Evolutionary conservation across 371 early-diverging fungal species (phyloP).

Genomic region (Caulochytrium protostelioides): DNA sequence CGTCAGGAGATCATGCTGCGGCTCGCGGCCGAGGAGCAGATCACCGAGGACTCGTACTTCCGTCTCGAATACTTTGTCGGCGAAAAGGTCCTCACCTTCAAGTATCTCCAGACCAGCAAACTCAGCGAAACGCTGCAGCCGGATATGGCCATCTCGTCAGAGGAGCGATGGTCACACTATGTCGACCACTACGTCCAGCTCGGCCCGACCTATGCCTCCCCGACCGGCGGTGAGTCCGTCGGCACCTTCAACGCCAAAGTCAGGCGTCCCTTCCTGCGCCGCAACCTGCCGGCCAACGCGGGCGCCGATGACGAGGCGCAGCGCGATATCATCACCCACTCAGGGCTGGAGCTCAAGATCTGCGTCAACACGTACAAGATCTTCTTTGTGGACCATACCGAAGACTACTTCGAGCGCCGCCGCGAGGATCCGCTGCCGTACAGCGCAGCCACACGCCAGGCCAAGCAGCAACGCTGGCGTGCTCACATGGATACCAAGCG

Average conservation of each 20-base stretch:
- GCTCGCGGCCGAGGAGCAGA: conserved; percentile 50
- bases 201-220: conserved; percentile 5
- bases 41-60: conserved; percentile 50
- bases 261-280: conserved; percentile 34
- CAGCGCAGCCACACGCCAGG: too few species aligned
- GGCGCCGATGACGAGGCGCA: conserved; percentile 12
- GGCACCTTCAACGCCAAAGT: conserved; percentile 1
- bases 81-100: conserved; percentile 46
- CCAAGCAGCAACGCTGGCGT: too few species aligned
- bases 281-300: conserved; percentile 19
- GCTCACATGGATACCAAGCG: too few species aligned
- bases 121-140: too few species aligned
- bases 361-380: conserved; percentile 69
- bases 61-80: conserved; percentile 8
- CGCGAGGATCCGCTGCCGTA: too few species aligned
- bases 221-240: neutral
- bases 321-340: conserved; percentile 29
- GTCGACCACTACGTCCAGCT: conserved; percentile 66
- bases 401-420: conserved; percentile 38
- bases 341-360: conserved; percentile 64
- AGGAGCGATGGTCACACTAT: conserved; percentile 79
- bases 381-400: conserved; percentile 54
- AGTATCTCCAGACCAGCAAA: conserved; percentile 27
- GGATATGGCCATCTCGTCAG: conserved; percentile 49
- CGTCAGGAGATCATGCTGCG: conserved; percentile 59